Evolutionary conservation across 352 stramenopile species (phyloP).

Genomic region (Phytophthora ohioensis): DNA sequence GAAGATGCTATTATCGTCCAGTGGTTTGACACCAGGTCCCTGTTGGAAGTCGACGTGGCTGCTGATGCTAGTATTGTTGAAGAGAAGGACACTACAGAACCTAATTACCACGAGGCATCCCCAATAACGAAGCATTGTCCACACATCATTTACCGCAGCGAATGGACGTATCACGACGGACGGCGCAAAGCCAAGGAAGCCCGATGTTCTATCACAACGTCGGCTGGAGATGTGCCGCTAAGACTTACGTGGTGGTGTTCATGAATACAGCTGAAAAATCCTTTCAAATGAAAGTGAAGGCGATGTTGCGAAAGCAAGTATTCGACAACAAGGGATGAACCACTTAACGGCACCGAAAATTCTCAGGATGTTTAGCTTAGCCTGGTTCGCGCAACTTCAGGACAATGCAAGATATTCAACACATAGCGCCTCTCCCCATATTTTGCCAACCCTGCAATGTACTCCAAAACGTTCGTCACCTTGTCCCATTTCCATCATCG

Average conservation of each 20-base stretch:
- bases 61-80: neutral
- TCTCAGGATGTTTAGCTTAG: too few species aligned
- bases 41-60: neutral
- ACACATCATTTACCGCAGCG: neutral
- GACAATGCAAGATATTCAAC: neutral
- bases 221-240: neutral
- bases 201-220: neutral
- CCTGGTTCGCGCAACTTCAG: too few species aligned
- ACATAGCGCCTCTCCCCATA: too few species aligned
- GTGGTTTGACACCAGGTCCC: neutral
- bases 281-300: constrained; percentile 10
- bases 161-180: neutral
- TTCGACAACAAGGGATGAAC: neutral
- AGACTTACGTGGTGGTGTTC: neutral
- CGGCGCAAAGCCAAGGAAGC: constrained; percentile 6
- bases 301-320: neutral
- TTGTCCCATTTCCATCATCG: constrained; percentile 5
- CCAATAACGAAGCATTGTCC: too few species aligned
- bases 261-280: constrained; percentile 19
- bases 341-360: neutral
- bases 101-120: neutral
- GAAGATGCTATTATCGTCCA: neutral
- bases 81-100: neutral
- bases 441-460: neutral
- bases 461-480: constrained; percentile 8